A percentile compares a stretch with the other conserved stretches of the same genome.
Conservation (phyloP, 176 grass and related monocot species). For the Olyra latifolia region DNA sequence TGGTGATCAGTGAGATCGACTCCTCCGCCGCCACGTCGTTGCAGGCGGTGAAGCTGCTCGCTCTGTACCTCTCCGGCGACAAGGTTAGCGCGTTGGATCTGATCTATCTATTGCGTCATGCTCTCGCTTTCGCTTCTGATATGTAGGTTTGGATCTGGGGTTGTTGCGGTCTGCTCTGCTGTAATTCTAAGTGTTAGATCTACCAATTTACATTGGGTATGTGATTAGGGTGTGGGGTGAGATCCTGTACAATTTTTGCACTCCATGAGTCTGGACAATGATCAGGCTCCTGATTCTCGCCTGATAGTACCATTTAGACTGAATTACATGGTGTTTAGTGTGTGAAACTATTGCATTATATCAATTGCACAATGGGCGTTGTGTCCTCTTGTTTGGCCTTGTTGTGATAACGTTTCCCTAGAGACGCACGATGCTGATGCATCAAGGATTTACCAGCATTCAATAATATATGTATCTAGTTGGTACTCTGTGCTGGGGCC, state of each 20-base stretch:
- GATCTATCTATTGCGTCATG: neutral
- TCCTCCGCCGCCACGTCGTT: conserved; percentile 81
- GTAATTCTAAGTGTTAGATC: conserved; percentile 22
- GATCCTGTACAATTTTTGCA: conserved; percentile 1
- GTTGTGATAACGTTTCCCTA: neutral
- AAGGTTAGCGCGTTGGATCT: conserved; percentile 66
- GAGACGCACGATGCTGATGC: neutral
- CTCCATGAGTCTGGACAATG: neutral
- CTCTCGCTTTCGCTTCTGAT: neutral
- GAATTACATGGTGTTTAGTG: neutral
- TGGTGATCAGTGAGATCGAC: conserved; percentile 94
- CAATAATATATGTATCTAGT: neutral
- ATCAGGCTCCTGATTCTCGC: neutral
- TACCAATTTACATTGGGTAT: neutral
- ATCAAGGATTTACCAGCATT: neutral
- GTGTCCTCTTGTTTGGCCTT: neutral
- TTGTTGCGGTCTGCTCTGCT: neutral
- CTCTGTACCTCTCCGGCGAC: conserved; percentile 70
- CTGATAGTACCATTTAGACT: neutral
- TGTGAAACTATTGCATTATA: neutral
- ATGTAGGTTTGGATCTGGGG: conserved; percentile 36
- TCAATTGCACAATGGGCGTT: neutral
- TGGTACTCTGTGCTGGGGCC: neutral
- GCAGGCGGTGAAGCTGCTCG: conserved; percentile 92
- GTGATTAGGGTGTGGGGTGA: neutral